Evolutionary conservation across 148 eudicot genomes (phyloP), one percentile per base, ranked within the genome.

Genomic region (Nyssa sinensis): DNA sequence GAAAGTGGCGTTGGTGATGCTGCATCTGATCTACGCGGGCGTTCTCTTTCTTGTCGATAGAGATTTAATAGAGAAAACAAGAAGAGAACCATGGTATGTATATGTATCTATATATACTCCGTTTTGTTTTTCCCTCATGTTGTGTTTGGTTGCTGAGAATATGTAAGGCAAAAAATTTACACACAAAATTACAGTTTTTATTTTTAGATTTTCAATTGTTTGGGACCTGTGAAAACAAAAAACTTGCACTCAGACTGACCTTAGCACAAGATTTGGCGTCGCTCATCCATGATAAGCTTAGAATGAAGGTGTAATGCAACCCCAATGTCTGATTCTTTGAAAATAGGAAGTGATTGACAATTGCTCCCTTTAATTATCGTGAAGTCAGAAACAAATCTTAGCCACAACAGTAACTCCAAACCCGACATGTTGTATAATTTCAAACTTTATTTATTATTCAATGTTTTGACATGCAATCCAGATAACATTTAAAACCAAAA

Each of bases 21-120:
- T 95, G 61, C 98, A 95, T 84, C 72, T 91, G 34, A 31, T 84
- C 64, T 92, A 79, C 53, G 77, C 80, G 44, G 87, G 89, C 13
- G 62, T 86, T 72, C 80, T 92, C 25, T 77, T 90, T 75, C 57
- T 85, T 19, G 69, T 91, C 25, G 90, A 95, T 71, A 37, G 14
- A 19, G 82, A 86, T 65, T 84, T 95, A 74, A 74, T 89, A 24
- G 77, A 72, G 7, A 83, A 77, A 62, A 83, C 92, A 19, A 76
- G 62, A 60, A 60, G 59, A 32, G 78, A 89, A 34, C 93, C 96
- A 31, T 94, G 98, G 98, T 94, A 86, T 41, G 39, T 19, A 23
- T 24, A 28, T 37, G 2, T 47, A 12, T 66, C 30, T 32, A 35
- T 49, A 17, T 49, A 11, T 49, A 49, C 57, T 49, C 23, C 14